A percentile compares a stretch with the other conserved stretches of the same genome.
phyloP scores from a whole-genome alignment of 2,329 filamentous ascomycete species.

The Helminthosporium solani region DNA sequence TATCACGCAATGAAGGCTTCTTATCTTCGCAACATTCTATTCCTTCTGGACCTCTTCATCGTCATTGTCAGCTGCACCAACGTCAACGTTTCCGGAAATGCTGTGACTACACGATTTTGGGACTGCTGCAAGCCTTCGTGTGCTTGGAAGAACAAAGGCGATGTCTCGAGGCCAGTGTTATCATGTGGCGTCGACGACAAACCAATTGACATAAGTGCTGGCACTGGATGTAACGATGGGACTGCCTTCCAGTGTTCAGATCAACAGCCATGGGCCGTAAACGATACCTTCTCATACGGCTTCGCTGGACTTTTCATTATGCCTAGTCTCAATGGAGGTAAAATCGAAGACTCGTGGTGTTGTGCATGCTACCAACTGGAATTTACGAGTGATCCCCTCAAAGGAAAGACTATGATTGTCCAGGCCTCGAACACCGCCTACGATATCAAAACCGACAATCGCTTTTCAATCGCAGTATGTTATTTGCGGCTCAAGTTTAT shows the following conservation, averaged over 20 bases:
- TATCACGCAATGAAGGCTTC: constrained; percentile 37
- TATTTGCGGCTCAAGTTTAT: neutral
- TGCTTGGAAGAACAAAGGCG: constrained; percentile 59
- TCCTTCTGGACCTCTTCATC: constrained; percentile 26
- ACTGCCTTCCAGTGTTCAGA: constrained; percentile 58
- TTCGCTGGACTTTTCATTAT: constrained; percentile 62
- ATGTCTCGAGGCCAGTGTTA: constrained; percentile 52
- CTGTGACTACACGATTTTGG: constrained; percentile 41
- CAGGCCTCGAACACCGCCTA: constrained; percentile 63
- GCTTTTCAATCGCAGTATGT: constrained; percentile 41
- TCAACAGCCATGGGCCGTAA: constrained; percentile 64
- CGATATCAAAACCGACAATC: constrained; percentile 35
- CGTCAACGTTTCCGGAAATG: constrained; percentile 33
- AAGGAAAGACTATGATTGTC: constrained; percentile 64
- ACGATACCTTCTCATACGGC: constrained; percentile 60
- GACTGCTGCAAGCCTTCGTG: constrained; percentile 74
- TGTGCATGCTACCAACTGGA: constrained; percentile 65
- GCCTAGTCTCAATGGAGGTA: constrained; percentile 36
- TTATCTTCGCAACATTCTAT: constrained; percentile 30
- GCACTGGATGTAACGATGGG: constrained; percentile 59
- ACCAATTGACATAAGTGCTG: constrained; percentile 51
- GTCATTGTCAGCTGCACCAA: constrained; percentile 18
- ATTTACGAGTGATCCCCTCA: constrained; percentile 57
- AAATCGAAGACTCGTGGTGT: constrained; percentile 63
- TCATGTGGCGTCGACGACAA: constrained; percentile 59